Base-by-base conservation (phyloP, 768 basidiomycete species). In the Suillus luteus region DNA sequence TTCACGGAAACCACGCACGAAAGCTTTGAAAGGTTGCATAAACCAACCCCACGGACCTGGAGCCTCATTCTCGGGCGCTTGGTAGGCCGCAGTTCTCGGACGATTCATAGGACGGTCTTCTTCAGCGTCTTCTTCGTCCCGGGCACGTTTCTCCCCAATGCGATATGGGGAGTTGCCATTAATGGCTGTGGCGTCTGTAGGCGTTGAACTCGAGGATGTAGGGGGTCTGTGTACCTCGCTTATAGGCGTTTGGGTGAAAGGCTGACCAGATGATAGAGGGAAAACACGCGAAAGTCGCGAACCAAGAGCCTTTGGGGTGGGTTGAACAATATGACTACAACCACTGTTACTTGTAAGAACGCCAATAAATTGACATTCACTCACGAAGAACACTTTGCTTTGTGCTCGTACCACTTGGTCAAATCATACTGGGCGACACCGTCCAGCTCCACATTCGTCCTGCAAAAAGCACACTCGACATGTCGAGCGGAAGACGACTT, bases 1-100 rank as follows among this genome's bases (percentile, higher is more conserved):
- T 74, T 89, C 87, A 67, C 83, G 83, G 76, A 91, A 89, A 22
- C 88, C 89, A 66, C 84, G 82, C 61, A 86, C 79, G 71, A 91
- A 89, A 7, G 85, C 84, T 70, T 83, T 81, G 74, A 89, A 79
- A 6, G 89, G 88, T 46, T 84, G 76, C 73, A 85, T 75, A 69
- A 90, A 79, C 88, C 86, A 89, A 40, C 83, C 84, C 60, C 86
- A 70, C 40, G 81, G 66, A 51, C 78, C 77, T n/a, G 84, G 82
- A 7, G 78, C 71, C 35, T 85, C 83, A 65, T 71, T 77, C 64
- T 76, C 71, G 4, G 84, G 79, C 0, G 80, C 77, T 49, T 73
- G 70, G 72, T 84, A 84, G 0, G 70, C 73, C 59, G 81, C 82
- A 38, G 73, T 84, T 41, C 88, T 81, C 15, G 81, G 77, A n/a